Evolutionary conservation across 1,139 yeast genomes (phyloP).

Genomic region (Diutina scorzettiae): DNA sequence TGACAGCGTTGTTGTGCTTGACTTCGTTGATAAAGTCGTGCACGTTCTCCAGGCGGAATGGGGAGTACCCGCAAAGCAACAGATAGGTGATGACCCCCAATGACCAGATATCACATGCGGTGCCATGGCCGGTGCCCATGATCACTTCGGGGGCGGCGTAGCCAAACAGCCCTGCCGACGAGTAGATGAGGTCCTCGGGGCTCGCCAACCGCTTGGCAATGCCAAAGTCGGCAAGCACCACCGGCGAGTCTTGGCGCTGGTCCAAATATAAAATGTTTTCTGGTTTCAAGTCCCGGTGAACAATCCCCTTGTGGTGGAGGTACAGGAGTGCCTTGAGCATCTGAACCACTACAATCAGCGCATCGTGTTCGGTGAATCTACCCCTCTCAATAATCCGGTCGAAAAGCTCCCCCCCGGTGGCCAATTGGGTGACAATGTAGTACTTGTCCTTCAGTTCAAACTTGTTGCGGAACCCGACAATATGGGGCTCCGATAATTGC

Average conservation of each 20-base stretch:
- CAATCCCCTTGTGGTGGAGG: conserved; percentile 63
- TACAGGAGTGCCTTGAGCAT: conserved; percentile 64
- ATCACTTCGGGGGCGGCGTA: conserved; percentile 93
- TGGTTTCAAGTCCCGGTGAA: conserved; percentile 86
- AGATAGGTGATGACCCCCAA: conserved; percentile 88
- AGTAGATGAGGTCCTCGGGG: conserved; percentile 50
- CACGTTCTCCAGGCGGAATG: conserved; percentile 77
- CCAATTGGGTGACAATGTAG: conserved; percentile 65
- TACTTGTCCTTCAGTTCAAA: conserved; percentile 75
- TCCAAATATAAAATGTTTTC: conserved; percentile 69
- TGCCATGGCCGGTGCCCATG: conserved; percentile 69
- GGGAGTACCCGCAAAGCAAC: conserved; percentile 82
- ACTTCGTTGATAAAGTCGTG: conserved; percentile 76
- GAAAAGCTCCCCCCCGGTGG: conserved; percentile 87
- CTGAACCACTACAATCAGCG: conserved; percentile 56
- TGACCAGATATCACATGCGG: conserved; percentile 90
- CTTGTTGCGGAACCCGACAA: conserved; percentile 78
- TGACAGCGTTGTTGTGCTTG: conserved; percentile 51
- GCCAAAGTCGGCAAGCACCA: conserved; percentile 88
- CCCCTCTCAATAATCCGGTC: conserved; percentile 72
- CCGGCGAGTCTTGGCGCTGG: conserved; percentile 39
- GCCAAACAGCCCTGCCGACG: conserved; percentile 83
- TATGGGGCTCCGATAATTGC: conserved; percentile 63
- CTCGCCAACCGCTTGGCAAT: conserved; percentile 64
- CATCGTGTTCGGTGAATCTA: conserved; percentile 76